Base-by-base conservation (phyloP, 768 basidiomycete genomes). In the Pulveroboletus sp. region DNA sequence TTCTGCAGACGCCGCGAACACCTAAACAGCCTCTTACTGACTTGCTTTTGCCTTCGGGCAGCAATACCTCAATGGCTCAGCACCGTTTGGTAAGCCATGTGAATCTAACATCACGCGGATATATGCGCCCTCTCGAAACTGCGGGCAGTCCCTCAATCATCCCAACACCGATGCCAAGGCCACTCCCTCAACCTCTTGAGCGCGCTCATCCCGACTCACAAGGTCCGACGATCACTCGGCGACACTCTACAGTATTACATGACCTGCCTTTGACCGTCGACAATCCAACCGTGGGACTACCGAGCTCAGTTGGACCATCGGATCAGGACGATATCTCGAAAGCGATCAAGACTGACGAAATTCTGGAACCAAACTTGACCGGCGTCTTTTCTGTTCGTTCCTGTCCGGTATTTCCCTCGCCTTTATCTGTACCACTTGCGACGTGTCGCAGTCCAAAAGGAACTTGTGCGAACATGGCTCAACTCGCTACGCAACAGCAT, bases 21-120 rank as follows among this genome's bases (percentile, higher is more conserved):
- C 53, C 49, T 15, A 48, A 59, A 49, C 62, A 37, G 10, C 62
- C 62, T 0, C 56, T 64, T 28, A 40, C 47, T n/a, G 62, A 59
- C 40, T 39, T 64, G 21, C 51, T 39, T 15, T 31, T 53, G 1
- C 35, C 54, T 24, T 32, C 48, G 14, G 26, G 27, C 0, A 42
- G n/a, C 18, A 36, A 47, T 39, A 30, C n/a, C 13, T 9, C 42
- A 2, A 13, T 18, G 21, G 2, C 14, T 17, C 43, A 28, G 14
- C 26, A 45, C 6, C 6, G 13, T 8, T 6, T 24, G 17, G 27
- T 8, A n/a, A 24, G 15, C 21, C 43, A 21, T 18, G 27, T 11
- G 13, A 43, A 28, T 17, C 39, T 46, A 39, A 43, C 38, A 37
- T 38, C 49, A 3, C 49, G n/a, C 37, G 54, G 36, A 51, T 51